Conservation (phyloP, 768 basidiomycete genomes). For the Astraeus odoratus region DNA sequence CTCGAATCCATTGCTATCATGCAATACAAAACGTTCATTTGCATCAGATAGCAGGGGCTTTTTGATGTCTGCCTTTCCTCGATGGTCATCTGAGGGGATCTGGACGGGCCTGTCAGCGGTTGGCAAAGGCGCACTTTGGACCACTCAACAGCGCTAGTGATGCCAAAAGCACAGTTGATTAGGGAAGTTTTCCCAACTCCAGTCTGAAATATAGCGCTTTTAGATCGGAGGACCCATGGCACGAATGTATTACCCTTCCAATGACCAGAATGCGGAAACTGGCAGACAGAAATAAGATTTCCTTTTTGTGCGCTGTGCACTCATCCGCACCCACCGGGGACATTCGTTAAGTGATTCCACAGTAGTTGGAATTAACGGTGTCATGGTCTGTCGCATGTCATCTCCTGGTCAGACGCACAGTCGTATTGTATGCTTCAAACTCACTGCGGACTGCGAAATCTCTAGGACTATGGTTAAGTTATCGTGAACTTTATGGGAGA, state of each 20-base stretch:
- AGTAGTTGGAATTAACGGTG: no score
- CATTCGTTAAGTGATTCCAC: no score
- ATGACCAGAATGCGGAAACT: slow-evolving; percentile 4
- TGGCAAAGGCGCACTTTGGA: background rate
- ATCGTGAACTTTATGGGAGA: no score
- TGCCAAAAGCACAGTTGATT: background rate
- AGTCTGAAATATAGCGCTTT: background rate
- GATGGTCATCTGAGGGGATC: background rate
- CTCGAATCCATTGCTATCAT: background rate
- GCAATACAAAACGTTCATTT: slow-evolving; percentile 1
- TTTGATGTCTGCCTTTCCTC: slow-evolving; percentile 4
- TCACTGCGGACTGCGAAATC: no score
- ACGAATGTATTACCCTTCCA: background rate
- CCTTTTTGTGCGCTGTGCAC: no score
- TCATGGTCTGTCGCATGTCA: no score
- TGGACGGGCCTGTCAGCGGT: background rate
- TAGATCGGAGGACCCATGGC: background rate
- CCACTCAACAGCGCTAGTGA: background rate
- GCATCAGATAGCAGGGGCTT: slow-evolving; percentile 3
- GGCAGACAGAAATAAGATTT: no score
- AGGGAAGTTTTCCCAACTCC: background rate
- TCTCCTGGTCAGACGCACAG: no score
- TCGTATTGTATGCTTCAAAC: no score
- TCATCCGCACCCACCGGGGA: no score
- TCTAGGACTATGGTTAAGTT: no score